Base-by-base conservation (phyloP, 495 filamentous ascomycete genomes). In the Lophiotrema nucula region DNA sequence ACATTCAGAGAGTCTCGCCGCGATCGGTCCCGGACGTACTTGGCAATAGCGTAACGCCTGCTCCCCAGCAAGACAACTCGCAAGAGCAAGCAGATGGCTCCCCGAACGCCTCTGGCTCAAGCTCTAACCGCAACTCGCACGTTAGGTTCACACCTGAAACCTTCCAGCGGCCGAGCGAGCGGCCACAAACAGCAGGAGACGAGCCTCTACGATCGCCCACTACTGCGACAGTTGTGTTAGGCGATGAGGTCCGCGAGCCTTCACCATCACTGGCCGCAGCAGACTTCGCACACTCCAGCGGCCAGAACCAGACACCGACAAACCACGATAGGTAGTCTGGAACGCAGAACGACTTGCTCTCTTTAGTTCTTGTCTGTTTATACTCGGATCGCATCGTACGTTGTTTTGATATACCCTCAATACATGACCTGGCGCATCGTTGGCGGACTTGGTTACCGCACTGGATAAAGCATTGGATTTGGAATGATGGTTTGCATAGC, bases 121-220 rank as follows among this genome's bases (percentile, higher is more conserved):
- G 12, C 16, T 39, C 27, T 12, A 46, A 24, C 23, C 27, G 31
- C 39, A 57, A 39, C 19, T 62, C 58, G 4, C 60, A 47, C 18
- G 42, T 66, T 4, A 27, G 58, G 35, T 66, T 66, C 42, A 51
- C 63, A 16, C 53, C 52, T 27, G 58, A 61, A 27, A 56, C 54
- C 8, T 58, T 56, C 35, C 47, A 58, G 16, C 21, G 47, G 24
- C 37, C 53, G n/a, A 19, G 19, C 18, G 39, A 16, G 18, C 18
- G 28, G 27, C 56, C 47, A 22, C 33, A 53, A 21, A 6, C 39
- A 18, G 22, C 25, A 3, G 37, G 53, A 15, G 3, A 23, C 6
- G 46, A 42, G 16, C 35, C 19, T 10, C 10, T 15, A n/a, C 18
- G 47, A 38, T 15, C 39, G 25, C 23, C 15, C 3, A 18, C 33